phyloP scores from a whole-genome alignment of 192 early-diverging fungal genomes.

The Entrophospora sp. region DNA sequence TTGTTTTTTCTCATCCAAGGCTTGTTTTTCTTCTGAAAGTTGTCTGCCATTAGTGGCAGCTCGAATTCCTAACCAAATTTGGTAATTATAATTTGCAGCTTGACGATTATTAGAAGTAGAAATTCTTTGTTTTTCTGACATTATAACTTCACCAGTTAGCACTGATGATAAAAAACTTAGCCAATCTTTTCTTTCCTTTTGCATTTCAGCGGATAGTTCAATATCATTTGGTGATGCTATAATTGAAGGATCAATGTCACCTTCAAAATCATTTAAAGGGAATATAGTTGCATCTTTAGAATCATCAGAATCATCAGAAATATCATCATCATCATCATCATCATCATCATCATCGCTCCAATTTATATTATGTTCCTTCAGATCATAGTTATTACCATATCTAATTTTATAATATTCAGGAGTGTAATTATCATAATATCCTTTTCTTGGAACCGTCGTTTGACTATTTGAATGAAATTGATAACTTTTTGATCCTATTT shows the following conservation, averaged over 20 bases:
- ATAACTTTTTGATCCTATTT: too few species aligned
- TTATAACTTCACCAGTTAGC: conserved; percentile 73
- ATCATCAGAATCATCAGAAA: conserved; percentile 12
- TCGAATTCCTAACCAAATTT: conserved; percentile 69
- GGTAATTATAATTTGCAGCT: conserved; percentile 13
- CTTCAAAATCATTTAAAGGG: not conserved
- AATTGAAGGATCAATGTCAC: not conserved
- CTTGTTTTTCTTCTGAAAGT: conserved; percentile 53
- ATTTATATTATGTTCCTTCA: too few species aligned
- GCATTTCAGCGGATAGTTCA: conserved; percentile 27
- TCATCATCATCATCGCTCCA: not conserved
- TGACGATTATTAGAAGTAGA: conserved; percentile 29
- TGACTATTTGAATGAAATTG: too few species aligned
- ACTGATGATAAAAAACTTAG: conserved; percentile 78
- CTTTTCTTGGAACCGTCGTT: too few species aligned
- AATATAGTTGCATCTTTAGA: not conserved
- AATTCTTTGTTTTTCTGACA: conserved; percentile 69
- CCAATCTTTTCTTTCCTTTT: conserved; percentile 72
- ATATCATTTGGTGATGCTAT: not conserved
- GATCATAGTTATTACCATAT: too few species aligned
- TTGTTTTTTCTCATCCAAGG: conserved; percentile 55
- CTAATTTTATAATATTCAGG: too few species aligned
- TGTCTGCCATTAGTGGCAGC: conserved; percentile 55
- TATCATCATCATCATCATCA: not conserved
- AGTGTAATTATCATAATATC: too few species aligned